Conservation (phyloP, 2,329 filamentous ascomycete genomes). For the Ascosphaera pollenicola region DNA sequence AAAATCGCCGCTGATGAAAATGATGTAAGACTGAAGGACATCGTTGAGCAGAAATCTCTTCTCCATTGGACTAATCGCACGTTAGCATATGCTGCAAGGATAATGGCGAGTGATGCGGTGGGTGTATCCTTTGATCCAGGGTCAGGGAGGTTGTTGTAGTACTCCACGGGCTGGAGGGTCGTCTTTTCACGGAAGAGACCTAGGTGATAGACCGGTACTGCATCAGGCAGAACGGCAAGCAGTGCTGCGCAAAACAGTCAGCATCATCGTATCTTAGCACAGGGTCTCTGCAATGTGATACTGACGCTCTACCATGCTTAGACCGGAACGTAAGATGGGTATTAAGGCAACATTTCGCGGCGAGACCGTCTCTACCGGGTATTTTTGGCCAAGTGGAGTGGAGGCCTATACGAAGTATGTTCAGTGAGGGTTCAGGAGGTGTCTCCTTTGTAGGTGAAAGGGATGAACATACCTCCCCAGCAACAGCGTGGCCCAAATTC, state of each 20-base stretch:
- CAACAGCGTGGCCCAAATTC: slow-evolving; percentile 33
- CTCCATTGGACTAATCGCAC: no score
- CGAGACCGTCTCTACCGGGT: slow-evolving; percentile 40
- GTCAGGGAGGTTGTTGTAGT: slow-evolving; percentile 92
- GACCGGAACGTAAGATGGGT: slow-evolving; percentile 76
- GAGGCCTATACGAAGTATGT: slow-evolving; percentile 32
- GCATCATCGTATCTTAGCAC: slow-evolving; percentile 1
- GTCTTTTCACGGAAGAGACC: slow-evolving; percentile 82
- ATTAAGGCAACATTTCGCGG: slow-evolving; percentile 56
- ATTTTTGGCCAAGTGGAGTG: slow-evolving; percentile 59
- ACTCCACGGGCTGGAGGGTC: slow-evolving; percentile 76
- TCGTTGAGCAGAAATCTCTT: no score
- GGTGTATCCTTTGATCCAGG: slow-evolving; percentile 12
- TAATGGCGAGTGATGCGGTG: no score
- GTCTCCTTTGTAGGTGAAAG: not conserved
- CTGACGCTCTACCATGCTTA: slow-evolving; percentile 71
- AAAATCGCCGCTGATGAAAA: no score
- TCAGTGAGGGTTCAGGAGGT: not conserved
- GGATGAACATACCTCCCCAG: slow-evolving; percentile 37
- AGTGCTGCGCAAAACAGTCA: slow-evolving; percentile 31
- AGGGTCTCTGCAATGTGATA: slow-evolving; percentile 2
- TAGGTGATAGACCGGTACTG: slow-evolving; percentile 76
- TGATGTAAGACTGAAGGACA: no score
- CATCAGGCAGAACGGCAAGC: slow-evolving; percentile 56
- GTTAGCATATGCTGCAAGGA: no score